Percentiles rank a stretch among this genome's conserved stretches.
These are phyloP conservation scores for Macadamia integrifolia DNA, from an alignment of 164 flowering plant genomes.

Conservation along the genomic window DNA sequence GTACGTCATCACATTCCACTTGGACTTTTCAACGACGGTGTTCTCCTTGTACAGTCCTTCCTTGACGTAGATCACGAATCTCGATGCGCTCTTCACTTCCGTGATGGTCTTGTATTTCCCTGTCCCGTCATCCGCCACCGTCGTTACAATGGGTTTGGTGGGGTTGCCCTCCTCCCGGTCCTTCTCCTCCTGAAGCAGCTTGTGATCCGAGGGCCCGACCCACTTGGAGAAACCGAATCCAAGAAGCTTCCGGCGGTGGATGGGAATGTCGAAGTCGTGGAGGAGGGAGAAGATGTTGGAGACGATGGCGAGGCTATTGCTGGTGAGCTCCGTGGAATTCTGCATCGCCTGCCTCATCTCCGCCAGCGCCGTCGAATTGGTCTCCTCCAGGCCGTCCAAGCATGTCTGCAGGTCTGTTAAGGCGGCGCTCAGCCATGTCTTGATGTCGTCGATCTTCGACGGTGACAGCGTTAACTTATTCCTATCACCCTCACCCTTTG, in stretches of 20 bases:
- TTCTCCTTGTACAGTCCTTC: slow-evolving; percentile 52
- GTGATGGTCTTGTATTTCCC: too few species aligned
- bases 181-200: too few species aligned
- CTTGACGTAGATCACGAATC: slow-evolving; percentile 57
- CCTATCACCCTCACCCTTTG: slow-evolving; percentile 9
- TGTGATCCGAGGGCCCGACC: too few species aligned
- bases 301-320: slow-evolving; percentile 16
- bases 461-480: slow-evolving; percentile 20
- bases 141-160: too few species aligned
- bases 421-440: slow-evolving; percentile 70
- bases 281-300: slow-evolving; percentile 36
- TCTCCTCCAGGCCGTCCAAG: slow-evolving; percentile 53
- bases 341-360: slow-evolving; percentile 24
- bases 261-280: slow-evolving; percentile 29
- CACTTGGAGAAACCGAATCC: not conserved
- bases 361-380: slow-evolving; percentile 17
- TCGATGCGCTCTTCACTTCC: slow-evolving; percentile 29
- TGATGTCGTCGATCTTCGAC: slow-evolving; percentile 35
- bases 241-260: slow-evolving; percentile 38
- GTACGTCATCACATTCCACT: slow-evolving; percentile 30
- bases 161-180: too few species aligned
- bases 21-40: slow-evolving; percentile 37
- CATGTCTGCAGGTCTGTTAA: slow-evolving; percentile 65
- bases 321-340: slow-evolving; percentile 47
- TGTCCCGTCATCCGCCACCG: too few species aligned